Evolutionary conservation across 2,329 filamentous ascomycete species (phyloP), one percentile per base, ranked within the genome.

Genomic region (Aspergillus terreus): DNA sequence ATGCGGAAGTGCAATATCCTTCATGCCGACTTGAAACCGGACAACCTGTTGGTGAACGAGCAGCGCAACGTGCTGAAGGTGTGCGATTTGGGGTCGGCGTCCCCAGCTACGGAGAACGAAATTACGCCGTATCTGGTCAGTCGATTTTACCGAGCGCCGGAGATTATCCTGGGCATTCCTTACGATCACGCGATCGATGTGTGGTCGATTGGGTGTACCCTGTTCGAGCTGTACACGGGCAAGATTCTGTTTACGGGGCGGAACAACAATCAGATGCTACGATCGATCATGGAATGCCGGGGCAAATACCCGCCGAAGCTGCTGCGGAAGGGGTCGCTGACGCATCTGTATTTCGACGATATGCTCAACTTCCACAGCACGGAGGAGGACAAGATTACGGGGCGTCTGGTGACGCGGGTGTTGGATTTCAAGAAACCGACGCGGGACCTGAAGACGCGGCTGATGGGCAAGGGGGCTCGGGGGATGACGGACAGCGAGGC

Each of bases 251-350:
- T 99, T 70, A 91, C 90, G 1, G 94, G 94, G 53, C 84, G 89
- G 58, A 94, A 90, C 74, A 99, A 99, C 77, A 99, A 99, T 67
- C 91, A 96, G 75, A 99, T 99, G 94, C 82, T 99, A 54, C 88
- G 90, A 57, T 86, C 88, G 17, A 96, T 99, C 62, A 95, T 96
- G 85, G 92, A 99, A 68, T 91, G 92, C 62, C 86, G 95, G 44
- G 94, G 94, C 64, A 95, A 92, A 71, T 86, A 96, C 57, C 92
- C 90, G 27, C 84, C 88, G 44, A 96, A 96, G 71, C 79, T 96
- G 56, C 85, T 96, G 64, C 90, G 90, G 62, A 87, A 88, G 47
- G 90, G 92, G 2, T 81, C 90, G 58, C 80, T 95, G 54, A 84
- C 86, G 12, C 80, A 81, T 40, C 77, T 86, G 65, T 89, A 96